Conservation (phyloP, 2,329 filamentous ascomycete genomes). For the Sclerotinia trifoliorum region DNA sequence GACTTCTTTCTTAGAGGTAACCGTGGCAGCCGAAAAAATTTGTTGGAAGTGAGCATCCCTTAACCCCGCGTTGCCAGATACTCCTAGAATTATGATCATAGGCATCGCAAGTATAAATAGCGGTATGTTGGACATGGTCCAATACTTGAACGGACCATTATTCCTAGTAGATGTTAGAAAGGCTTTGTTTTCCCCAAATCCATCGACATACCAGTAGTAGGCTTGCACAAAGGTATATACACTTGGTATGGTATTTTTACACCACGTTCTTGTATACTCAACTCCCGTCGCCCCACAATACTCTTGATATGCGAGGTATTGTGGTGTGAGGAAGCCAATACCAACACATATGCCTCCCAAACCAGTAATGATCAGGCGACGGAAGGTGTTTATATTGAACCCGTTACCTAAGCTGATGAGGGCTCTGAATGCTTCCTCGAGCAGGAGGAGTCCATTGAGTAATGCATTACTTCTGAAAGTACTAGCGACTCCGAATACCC, state of each 20-base stretch:
- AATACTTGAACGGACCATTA: conserved; percentile 84
- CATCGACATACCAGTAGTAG: conserved; percentile 74
- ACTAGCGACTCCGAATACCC: conserved; percentile 69
- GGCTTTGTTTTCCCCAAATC: background rate
- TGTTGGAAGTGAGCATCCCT: background rate
- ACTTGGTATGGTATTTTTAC: conserved; percentile 68
- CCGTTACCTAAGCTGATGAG: conserved; percentile 46
- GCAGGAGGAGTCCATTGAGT: conserved; percentile 73
- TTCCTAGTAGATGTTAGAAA: conserved; percentile 57
- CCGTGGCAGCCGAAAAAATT: background rate
- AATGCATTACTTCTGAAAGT: conserved; percentile 83
- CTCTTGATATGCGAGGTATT: conserved; percentile 68
- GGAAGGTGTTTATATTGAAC: conserved; percentile 45
- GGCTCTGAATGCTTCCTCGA: conserved; percentile 55
- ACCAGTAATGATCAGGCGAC: conserved; percentile 57
- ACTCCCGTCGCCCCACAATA: conserved; percentile 56
- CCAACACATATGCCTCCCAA: conserved; percentile 67
- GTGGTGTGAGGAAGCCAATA: conserved; percentile 67
- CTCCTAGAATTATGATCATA: conserved; percentile 66
- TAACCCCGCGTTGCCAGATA: conserved; percentile 55
- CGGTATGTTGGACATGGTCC: conserved; percentile 81
- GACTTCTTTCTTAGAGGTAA: background rate
- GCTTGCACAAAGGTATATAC: conserved; percentile 89
- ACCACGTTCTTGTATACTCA: conserved; percentile 64
- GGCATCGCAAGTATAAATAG: conserved; percentile 83